Conservation (phyloP, 2,329 filamentous ascomycete genomes). For the Macroventuria anomochaeta region DNA sequence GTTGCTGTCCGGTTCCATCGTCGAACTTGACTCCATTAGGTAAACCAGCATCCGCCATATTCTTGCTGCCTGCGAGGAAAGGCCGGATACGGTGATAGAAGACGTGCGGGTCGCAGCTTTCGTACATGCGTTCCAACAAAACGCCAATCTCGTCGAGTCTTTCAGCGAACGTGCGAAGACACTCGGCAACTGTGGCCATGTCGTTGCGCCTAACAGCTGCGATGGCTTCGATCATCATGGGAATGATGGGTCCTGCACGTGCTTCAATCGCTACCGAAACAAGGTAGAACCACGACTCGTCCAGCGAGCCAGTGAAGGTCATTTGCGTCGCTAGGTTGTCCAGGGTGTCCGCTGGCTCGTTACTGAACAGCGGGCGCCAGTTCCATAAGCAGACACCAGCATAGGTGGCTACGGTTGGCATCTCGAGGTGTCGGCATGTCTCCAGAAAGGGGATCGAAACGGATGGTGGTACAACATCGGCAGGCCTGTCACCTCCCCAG, state of each 20-base stretch:
- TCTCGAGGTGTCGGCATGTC: conserved; percentile 77
- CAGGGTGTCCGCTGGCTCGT: conserved; percentile 80
- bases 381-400: conserved; percentile 95
- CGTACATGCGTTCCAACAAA: conserved; percentile 87
- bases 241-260: conserved; percentile 83
- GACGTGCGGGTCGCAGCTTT: conserved; percentile 89
- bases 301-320: conserved; percentile 91
- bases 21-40: conserved; percentile 89
- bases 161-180: conserved; percentile 83
- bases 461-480: conserved; percentile 78
- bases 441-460: conserved; percentile 83
- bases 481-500: conserved; percentile 80
- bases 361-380: conserved; percentile 87
- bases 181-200: conserved; percentile 72
- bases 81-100: conserved; percentile 98
- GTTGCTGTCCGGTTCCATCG: conserved; percentile 69
- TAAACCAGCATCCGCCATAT: conserved; percentile 93
- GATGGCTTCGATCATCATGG: conserved; percentile 88
- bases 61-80: conserved; percentile 94
- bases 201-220: conserved; percentile 76
- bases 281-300: conserved; percentile 99
- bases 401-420: conserved; percentile 93
- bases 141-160: conserved; percentile 81
- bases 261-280: conserved; percentile 96
- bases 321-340: conserved; percentile 87